Evolutionary conservation across 345 rosid species (phyloP), one percentile per base, ranked within the genome.

Genomic region (Pugionium dolabratum): DNA sequence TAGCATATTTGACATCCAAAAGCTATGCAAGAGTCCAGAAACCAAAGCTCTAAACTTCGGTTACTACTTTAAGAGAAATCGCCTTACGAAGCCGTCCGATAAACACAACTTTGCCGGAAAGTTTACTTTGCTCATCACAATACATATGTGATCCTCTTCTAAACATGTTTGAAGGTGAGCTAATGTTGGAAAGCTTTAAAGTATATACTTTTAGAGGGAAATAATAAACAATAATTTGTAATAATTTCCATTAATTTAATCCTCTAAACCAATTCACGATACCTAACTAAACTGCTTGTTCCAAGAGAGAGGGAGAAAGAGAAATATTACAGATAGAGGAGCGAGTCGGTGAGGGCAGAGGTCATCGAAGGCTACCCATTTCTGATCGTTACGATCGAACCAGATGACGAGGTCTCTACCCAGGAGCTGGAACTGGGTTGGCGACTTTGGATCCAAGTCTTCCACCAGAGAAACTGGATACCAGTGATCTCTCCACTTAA

Each of bases 401-500:
- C 97, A 94, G 53, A 94, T 80, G 65, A 88, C 99, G n/a, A 88
- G 80, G 70, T 94, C 96, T 42, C 90, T 80, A 78, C 92, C 97
- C 74, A 94, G 83, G 55, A 94, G 96, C 86, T 94, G 97, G 53
- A 94, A 90, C n/a, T 80, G 89, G 36, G 89, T 88, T 2, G 97
- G 97, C 49, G 72, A 64, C 28, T 59, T 43, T 48, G 85, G 92
- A 78, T 94, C 93, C 85, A 90, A 80, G 72, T 94, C 97, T 67
- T 88, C 96, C 11, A 88, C 63, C 55, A 90, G 78, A 40, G 99
- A 94, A 78, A 90, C 92, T 2, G 96, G 96, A 73, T 94, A 90
- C 99, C 99, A 94, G 53, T 94, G 96, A 73, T 94, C 97, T 78
- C 89, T 85, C 99, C 97, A 94, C 11, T 85, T 73, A 57, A 94